Evolutionary conservation across 495 filamentous ascomycete species (phyloP).

Genomic region (Sordaria brevicollis): DNA sequence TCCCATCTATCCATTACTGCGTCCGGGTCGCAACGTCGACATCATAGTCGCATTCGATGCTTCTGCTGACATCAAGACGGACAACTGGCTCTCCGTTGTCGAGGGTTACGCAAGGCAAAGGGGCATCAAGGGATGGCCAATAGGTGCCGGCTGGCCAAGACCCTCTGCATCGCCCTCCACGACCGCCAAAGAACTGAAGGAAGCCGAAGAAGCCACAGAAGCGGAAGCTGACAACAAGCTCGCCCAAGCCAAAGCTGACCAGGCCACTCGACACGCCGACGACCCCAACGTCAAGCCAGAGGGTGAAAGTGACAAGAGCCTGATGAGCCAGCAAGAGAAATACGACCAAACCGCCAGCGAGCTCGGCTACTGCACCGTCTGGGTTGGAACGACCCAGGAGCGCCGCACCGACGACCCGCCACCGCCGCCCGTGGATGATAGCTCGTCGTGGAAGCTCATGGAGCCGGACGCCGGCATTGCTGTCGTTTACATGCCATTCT

Average conservation of each 20-base stretch:
- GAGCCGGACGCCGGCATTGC: slow-evolving; percentile 73
- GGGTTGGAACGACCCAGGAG: slow-evolving; percentile 79
- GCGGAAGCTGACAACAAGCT: slow-evolving; percentile 54
- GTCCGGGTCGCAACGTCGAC: slow-evolving; percentile 79
- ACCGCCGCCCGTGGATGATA: slow-evolving; percentile 39
- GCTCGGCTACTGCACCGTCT: slow-evolving; percentile 84
- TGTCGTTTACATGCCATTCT: slow-evolving; percentile 82
- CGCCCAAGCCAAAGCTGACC: slow-evolving; percentile 46
- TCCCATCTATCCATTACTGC: slow-evolving; percentile 85
- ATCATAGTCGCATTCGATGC: slow-evolving; percentile 54
- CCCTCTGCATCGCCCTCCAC: slow-evolving; percentile 38
- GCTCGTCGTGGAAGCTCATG: slow-evolving; percentile 65
- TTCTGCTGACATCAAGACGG: slow-evolving; percentile 31
- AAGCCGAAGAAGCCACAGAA: slow-evolving; percentile 51
- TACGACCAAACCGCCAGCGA: slow-evolving; percentile 40
- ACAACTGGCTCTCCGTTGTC: slow-evolving; percentile 79
- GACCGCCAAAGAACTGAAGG: slow-evolving; percentile 53
- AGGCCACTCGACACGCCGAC: slow-evolving; percentile 22
- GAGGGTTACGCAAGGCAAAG: slow-evolving; percentile 87
- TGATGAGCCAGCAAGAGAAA: slow-evolving; percentile 14
- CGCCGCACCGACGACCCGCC: slow-evolving; percentile 47
- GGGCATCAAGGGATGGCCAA: slow-evolving; percentile 84
- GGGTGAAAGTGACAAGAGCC: slow-evolving; percentile 10
- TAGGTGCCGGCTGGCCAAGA: slow-evolving; percentile 85
- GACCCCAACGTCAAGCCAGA: neutral